phyloP scores from a whole-genome alignment of 345 rosid genomes.

The Lepidium didymum region DNA sequence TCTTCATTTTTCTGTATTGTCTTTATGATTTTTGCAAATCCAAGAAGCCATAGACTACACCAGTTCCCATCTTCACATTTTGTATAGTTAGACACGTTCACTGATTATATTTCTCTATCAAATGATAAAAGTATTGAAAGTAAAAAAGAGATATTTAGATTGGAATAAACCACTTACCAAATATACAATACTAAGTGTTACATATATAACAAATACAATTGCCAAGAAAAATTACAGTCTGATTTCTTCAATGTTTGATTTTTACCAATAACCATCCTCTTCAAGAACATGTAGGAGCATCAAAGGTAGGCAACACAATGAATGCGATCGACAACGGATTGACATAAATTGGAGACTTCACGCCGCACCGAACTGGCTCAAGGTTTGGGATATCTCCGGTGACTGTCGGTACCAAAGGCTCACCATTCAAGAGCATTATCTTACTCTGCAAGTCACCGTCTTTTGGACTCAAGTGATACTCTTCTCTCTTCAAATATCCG shows the following conservation, averaged over 20 bases:
- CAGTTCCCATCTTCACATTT: not conserved
- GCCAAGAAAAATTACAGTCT: not conserved
- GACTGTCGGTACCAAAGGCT: constrained; percentile 45
- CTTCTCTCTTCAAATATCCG: constrained; percentile 52
- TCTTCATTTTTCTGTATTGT: constrained; percentile 12
- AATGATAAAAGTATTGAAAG: not conserved
- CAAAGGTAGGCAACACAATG: constrained; percentile 67
- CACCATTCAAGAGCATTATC: constrained; percentile 71
- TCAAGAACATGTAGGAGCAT: constrained; percentile 61
- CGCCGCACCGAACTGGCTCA: constrained; percentile 39
- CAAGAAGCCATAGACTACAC: constrained; percentile 16
- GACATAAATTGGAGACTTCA: constrained; percentile 44
- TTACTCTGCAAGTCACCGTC: constrained; percentile 56
- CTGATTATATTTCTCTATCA: constrained; percentile 16
- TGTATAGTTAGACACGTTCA: constrained; percentile 25
- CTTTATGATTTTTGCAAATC: constrained; percentile 9
- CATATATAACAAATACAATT: not conserved
- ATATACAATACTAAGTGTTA: not conserved
- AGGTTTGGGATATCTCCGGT: constrained; percentile 53
- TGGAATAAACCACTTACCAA: not conserved
- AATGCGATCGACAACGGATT: constrained; percentile 64
- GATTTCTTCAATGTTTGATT: not conserved
- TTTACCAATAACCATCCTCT: not conserved
- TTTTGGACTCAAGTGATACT: constrained; percentile 80
- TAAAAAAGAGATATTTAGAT: not conserved